Percentiles rank a stretch among this genome's conserved stretches.
Conservation (phyloP, 2,329 filamentous ascomycete genomes). For the Colletotrichum godetiae region DNA sequence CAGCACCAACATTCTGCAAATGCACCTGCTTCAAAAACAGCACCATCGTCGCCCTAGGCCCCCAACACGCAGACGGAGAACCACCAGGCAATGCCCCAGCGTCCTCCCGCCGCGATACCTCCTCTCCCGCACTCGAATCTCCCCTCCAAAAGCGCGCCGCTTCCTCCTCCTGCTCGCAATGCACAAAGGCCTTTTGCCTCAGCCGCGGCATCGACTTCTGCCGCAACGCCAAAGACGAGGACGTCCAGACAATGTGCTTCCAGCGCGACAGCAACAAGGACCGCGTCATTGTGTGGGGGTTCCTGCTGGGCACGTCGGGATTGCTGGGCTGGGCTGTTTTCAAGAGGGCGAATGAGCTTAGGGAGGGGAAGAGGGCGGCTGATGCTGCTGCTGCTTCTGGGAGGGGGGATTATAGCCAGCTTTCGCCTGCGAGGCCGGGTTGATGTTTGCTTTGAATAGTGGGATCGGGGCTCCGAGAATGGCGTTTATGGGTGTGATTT, state of each 20-base stretch:
- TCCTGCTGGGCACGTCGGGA: conserved; percentile 68
- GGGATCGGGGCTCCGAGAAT: background rate
- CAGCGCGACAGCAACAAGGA: conserved; percentile 76
- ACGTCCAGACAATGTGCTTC: conserved; percentile 73
- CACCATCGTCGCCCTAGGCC: conserved; percentile 73
- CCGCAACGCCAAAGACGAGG: conserved; percentile 69
- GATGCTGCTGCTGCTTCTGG: conserved; percentile 20
- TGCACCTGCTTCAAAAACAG: conserved; percentile 78
- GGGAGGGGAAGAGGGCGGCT: conserved; percentile 41
- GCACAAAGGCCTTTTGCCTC: conserved; percentile 74
- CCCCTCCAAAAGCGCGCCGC: conserved; percentile 44
- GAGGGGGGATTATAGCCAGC: conserved; percentile 32
- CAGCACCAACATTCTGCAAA: conserved; percentile 74
- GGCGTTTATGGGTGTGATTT: background rate
- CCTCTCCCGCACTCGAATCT: conserved; percentile 26
- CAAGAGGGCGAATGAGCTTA: conserved; percentile 58
- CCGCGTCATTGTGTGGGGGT: conserved; percentile 73
- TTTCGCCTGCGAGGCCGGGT: conserved; percentile 1
- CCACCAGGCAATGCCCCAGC: conserved; percentile 33
- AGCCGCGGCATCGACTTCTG: conserved; percentile 71
- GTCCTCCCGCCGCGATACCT: conserved; percentile 40
- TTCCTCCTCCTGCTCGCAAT: conserved; percentile 66
- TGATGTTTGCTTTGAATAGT: background rate
- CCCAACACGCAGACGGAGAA: conserved; percentile 45
- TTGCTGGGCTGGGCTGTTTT: conserved; percentile 70